Base-by-base conservation (phyloP, 1,284 basidiomycete species). In the Jaminaea rosea region DNA sequence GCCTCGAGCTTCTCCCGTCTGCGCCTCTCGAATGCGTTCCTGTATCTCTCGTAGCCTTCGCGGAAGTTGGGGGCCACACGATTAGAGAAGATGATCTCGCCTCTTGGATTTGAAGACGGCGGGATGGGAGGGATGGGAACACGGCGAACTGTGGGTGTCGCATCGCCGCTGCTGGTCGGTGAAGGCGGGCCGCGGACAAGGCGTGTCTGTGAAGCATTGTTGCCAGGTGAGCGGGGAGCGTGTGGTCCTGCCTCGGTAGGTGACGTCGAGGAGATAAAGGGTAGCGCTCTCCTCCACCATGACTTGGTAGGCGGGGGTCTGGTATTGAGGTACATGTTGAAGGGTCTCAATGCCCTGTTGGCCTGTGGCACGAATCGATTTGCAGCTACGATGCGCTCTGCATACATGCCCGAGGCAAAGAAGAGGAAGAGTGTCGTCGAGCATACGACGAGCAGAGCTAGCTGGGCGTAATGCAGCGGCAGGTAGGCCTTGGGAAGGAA, bases 311-410 rank as follows among this genome's bases (percentile, higher is more conserved):
- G 82, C 1, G 83, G 83, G 60, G 84, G 83, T 47, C 88, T 84
- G 65, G 93, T 87, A 77, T 97, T 97, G 64, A 98, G 81, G 70
- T 91, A 89, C 84, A 98, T 93, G 76, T 98, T 97, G 75, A 96
- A 86, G 24, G 84, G 86, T 24, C 93, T 82, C 26, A 98, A 78
- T 0, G 91, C 84, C 39, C 86, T 83, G 75, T 98, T 98, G 9
- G 92, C 89, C 66, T 97, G 93, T 0, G 90, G 92, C 17, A 97
- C 88, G 71, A 97, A 98, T 77, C 52, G 49, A 77, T 96, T 91
- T 8, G 93, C 91, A 69, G 96, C 96, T 0, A 83, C 85, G 62
- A 98, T 94, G 77, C 93, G 91, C 75, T 97, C 92, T 7, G 86
- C 81, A 69, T 97, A 97, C 82, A 94, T 86, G 7, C 93, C 93